These are phyloP conservation scores for Pichia kluyveri DNA, from an alignment of 805 yeast genomes.

Conservation along the genomic window DNA sequence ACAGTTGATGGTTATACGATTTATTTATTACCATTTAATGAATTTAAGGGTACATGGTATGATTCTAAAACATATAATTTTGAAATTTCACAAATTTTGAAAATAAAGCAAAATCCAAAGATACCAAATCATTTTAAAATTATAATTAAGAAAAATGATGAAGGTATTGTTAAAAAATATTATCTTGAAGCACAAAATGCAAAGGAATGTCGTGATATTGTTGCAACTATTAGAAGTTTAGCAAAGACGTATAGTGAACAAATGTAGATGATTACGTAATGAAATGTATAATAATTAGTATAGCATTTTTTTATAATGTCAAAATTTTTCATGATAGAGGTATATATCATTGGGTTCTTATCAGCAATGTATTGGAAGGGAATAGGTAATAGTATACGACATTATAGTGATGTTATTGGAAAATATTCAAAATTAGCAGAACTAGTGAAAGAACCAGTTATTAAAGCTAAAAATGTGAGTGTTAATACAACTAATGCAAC, in stretches of 20 bases:
- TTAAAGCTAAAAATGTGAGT: too few relatives aligned
- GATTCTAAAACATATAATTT: constrained; percentile 78
- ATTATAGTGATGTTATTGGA: not conserved
- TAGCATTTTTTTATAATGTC: not conserved
- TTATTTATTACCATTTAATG: constrained; percentile 80
- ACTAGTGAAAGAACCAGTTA: not conserved
- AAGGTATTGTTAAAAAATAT: constrained; percentile 65
- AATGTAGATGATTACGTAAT: not conserved
- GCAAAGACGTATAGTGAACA: constrained; percentile 30
- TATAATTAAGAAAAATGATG: constrained; percentile 50
- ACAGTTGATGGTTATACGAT: constrained; percentile 93
- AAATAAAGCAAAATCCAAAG: constrained; percentile 68
- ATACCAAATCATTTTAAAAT: constrained; percentile 76
- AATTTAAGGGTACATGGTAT: constrained; percentile 50
- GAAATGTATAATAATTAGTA: not conserved
- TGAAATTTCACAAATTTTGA: constrained; percentile 68
- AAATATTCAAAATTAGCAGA: not conserved
- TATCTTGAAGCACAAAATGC: constrained; percentile 70
- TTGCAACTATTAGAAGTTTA: constrained; percentile 55
- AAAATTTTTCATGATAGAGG: too few relatives aligned
- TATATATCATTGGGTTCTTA: too few relatives aligned
- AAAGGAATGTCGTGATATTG: constrained; percentile 62
- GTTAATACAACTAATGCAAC: too few relatives aligned
- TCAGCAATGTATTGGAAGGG: not conserved
- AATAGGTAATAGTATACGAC: not conserved